Evolutionary conservation across 352 stramenopile genomes (phyloP).

Genomic region (Phytophthora pseudosyringae): DNA sequence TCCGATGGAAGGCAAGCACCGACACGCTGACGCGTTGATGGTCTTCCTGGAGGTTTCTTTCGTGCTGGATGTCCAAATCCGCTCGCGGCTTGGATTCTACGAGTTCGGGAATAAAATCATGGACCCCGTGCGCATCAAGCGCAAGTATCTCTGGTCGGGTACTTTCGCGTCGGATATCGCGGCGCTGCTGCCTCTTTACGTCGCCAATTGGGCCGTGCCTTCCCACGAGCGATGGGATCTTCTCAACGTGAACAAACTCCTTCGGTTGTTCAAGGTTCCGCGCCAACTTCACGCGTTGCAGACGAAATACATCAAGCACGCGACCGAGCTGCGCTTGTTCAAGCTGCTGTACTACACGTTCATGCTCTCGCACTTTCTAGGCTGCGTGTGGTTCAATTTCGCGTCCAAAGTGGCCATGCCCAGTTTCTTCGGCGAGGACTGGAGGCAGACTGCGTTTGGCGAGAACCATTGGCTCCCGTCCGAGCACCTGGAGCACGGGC

Average conservation of each 20-base stretch:
- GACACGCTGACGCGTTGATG: slow-evolving; percentile 31
- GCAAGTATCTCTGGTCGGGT: slow-evolving; percentile 48
- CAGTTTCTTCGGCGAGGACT: background rate
- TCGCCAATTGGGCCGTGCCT: slow-evolving; percentile 53
- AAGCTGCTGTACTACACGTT: slow-evolving; percentile 79
- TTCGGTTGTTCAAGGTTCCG: slow-evolving; percentile 63
- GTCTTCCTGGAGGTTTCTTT: slow-evolving; percentile 54
- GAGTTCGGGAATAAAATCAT: slow-evolving; percentile 81
- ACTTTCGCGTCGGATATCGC: slow-evolving; percentile 57
- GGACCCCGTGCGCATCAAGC: slow-evolving; percentile 38
- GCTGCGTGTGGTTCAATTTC: slow-evolving; percentile 74
- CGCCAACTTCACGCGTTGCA: slow-evolving; percentile 57
- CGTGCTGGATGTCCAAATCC: slow-evolving; percentile 59
- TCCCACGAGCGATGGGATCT: slow-evolving; percentile 38
- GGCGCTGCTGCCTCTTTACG: slow-evolving; percentile 56
- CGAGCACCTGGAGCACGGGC: slow-evolving; percentile 29
- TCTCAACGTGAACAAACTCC: slow-evolving; percentile 69
- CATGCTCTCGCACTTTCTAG: slow-evolving; percentile 59
- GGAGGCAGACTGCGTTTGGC: slow-evolving; percentile 33
- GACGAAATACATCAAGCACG: slow-evolving; percentile 68
- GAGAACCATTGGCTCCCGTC: slow-evolving; percentile 47
- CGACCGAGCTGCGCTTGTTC: slow-evolving; percentile 61
- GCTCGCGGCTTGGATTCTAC: slow-evolving; percentile 60
- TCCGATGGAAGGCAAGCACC: background rate
- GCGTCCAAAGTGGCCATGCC: slow-evolving; percentile 26